Evolutionary conservation across 1,284 basidiomycete genomes (phyloP), one percentile per base, ranked within the genome.

Genomic region (Puccinia triticina): DNA sequence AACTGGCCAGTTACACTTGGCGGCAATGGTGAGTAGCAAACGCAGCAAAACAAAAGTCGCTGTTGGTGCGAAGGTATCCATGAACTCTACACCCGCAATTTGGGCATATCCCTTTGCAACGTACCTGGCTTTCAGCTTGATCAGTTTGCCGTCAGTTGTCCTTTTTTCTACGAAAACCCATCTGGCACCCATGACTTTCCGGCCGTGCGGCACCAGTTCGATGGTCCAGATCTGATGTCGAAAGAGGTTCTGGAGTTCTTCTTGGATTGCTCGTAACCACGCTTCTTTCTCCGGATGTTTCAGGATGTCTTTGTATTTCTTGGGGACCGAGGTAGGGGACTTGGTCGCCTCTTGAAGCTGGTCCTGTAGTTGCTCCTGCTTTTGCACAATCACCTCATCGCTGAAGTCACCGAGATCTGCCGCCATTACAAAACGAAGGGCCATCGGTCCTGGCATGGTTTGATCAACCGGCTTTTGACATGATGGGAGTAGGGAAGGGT

Each of bases 21-120:
- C 75, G 16, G 55, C 75, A 14, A 66, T 26, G 1, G 66, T 55
- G 1, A 69, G 64, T 21, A 69, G 21, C 10, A 78, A 23, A 14
- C 40, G 11, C 14, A 78, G 61, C 16, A 43, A 67, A 18, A 66
- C 53, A 57, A 78, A 78, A 7, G 64, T 78, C 1, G 77, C 77
- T 18, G 64, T 78, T 12, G 64, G 77, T 10, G 77, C 77, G 57
- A 77, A 78, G 21, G 59, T 69, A 8, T 78, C 77, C 32, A 16
- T 14, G 26, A 67, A 78, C 26, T 78, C 61, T 1, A 53, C 34
- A 12, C 64, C 77, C 14, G 43, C 43, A 23, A 50, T 32, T 29
- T 78, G 77, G 4, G n/a, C 40, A 32, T 77, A 61, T 12, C 75
- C 75, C 66, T 64, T 61, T n/a, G 75, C 75, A 12, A 66, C 40